Base-by-base conservation (phyloP, 805 yeast species). In the Sungouiella thailandica region DNA sequence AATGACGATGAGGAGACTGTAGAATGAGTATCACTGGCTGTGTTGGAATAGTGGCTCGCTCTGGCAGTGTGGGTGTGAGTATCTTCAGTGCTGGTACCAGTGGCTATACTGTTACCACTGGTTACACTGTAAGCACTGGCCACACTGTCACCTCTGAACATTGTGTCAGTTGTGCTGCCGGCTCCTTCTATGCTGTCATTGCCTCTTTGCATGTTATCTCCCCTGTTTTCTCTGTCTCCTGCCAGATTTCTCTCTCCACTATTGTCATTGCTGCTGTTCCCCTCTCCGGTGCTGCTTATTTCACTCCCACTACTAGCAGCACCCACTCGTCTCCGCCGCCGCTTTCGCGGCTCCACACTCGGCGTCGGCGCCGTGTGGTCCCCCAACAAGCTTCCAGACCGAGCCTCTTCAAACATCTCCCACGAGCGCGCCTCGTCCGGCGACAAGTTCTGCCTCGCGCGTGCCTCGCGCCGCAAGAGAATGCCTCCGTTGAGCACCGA, bases 401-500 rank as follows among this genome's bases (percentile, higher is more conserved):
- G 39, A 2, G 59, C 62, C 30, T 45, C 46, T 10, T 65, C 67
- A 36, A 62, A 62, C 25, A 55, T 25, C 17, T 52, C 56, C 72
- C 72, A 66, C 4, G 69, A 51, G 17, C 47, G 44, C 5, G 52
- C 40, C 37, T 65, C 72, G 12, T 64, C 72, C 13, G 49, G 37
- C 3, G 63, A 48, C 12, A 65, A 40, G 25, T 43, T 52, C 34
- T 53, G 54, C 7, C 43, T 28, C 15, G 54, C 62, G 6, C 57
- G 47, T 14, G 50, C 47, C 36, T 63, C 70, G 25, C 59, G 52
- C 28, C 72, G 40, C 17, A 53, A 48, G 9, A 62, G 36, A 2
- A 61, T 60, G 0, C 72, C 72, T 5, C 72, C 72, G 36, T 66
- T 66, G 14, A 59, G 43, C 8, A 52, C 57, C 12, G 53, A 49